These are phyloP conservation scores for Passalora sequoiae DNA, from an alignment of 2,329 filamentous ascomycete species.

Conservation along the genomic window DNA sequence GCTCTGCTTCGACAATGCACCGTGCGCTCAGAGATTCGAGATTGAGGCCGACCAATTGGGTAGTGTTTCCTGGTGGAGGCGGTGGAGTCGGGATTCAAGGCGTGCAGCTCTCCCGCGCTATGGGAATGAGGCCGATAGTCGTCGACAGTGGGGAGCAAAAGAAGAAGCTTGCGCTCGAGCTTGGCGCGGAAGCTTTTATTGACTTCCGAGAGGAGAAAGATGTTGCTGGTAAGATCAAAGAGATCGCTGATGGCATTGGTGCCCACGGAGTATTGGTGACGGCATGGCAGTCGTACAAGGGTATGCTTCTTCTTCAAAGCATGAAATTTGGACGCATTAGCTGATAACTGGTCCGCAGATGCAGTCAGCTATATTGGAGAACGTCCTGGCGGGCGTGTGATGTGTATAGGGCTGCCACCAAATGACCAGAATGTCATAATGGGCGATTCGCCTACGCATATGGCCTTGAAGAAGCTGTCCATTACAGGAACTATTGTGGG, in stretches of 20 bases:
- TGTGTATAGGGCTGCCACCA: conserved; percentile 43
- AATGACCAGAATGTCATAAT: conserved; percentile 33
- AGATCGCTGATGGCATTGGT: conserved; percentile 44
- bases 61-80: conserved; percentile 37
- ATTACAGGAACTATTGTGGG: conserved; percentile 41
- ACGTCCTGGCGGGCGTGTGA: conserved; percentile 46
- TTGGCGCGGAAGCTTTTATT: conserved; percentile 53
- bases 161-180: conserved; percentile 40
- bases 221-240: conserved; percentile 40
- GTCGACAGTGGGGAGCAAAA: conserved; percentile 50
- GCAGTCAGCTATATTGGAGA: conserved; percentile 42
- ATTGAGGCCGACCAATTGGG: conserved; percentile 38
- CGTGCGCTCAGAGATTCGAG: conserved; percentile 32
- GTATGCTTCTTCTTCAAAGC: conserved; percentile 11
- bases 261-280: conserved; percentile 41
- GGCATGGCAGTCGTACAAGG: conserved; percentile 33
- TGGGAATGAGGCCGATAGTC: conserved; percentile 53
- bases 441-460: conserved; percentile 31
- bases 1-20: conserved; percentile 36
- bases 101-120: conserved; percentile 36
- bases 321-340: too few relatives aligned
- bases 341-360: too few relatives aligned
- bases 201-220: conserved; percentile 45
- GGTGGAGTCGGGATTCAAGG: conserved; percentile 31
- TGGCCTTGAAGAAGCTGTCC: conserved; percentile 31